Base-by-base conservation (phyloP, 352 stramenopile species). In the Pythium volutum region DNA sequence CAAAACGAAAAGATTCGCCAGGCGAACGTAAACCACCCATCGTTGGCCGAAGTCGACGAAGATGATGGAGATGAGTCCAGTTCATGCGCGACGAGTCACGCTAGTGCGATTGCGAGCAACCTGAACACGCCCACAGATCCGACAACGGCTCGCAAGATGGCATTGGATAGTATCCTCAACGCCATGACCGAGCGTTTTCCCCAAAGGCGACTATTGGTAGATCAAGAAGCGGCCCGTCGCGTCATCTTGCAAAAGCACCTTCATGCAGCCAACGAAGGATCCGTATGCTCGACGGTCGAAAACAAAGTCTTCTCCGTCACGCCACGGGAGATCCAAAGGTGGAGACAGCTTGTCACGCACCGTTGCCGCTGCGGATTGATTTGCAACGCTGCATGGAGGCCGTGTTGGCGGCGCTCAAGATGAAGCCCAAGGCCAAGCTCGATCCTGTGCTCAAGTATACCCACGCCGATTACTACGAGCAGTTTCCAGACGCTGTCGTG, bases 401-500 rank as follows among this genome's bases (percentile, higher is more conserved):
- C 0, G 77, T 87, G 16, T 53, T 91, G 11, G 73, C 65, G 8
- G 62, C 59, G 2, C 63, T 91, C 10, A 63, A 69, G 29, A 63
- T 91, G 55, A 73, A 72, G 5, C 69, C 81, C 4, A 83, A 86
- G 49, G 42, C 62, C 2, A 91, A 91, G 26, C 62, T 88, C 5
- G 71, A 81, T 16, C 60, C 89, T n/a, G 79, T 91, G n/a, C 71
- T 91, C 10, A 91, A 89, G 66, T 91, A 91, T 49, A 91, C 81
- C 1, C 73, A 87, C 12, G 66, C 55, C 0, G 74, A 82, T 29
- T 53, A 79, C 49, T 89, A 81, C 67, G 70, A 87, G n/a, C 69
- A 69, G 22, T 88, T 91, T 38, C 59, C 76, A 26, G 67, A 74
- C 18, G 82, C 82, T 4, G 79, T 91, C 4, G 60, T 81, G 27